These are phyloP conservation scores for Gymnopus androsaceus DNA, from an alignment of 1,284 basidiomycete genomes.

Conservation along the genomic window DNA sequence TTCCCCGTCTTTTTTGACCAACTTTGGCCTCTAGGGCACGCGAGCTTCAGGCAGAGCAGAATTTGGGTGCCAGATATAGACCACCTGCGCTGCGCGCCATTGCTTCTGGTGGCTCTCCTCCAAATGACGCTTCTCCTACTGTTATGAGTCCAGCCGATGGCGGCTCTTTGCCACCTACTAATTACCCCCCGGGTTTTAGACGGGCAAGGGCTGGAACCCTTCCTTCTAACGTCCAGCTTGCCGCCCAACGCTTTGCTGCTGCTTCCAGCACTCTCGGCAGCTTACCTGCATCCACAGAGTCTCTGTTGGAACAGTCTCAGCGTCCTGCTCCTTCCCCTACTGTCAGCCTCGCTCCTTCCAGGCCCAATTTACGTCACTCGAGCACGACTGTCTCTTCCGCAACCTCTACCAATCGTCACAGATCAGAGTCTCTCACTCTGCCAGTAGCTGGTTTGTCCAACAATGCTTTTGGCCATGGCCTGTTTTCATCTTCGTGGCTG, in stretches of 20 bases:
- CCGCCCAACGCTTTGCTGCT: conserved; percentile 78
- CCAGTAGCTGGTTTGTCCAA: conserved; percentile 75
- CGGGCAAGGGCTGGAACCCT: conserved; percentile 87
- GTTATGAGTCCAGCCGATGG: conserved; percentile 59
- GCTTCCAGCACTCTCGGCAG: conserved; percentile 59
- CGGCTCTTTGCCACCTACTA: conserved; percentile 61
- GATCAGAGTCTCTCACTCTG: conserved; percentile 87
- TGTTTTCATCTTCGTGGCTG: conserved; percentile 88
- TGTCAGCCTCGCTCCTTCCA: conserved; percentile 47
- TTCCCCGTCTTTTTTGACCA: conserved; percentile 21
- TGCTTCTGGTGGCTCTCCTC: conserved; percentile 68
- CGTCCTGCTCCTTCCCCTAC: conserved; percentile 47
- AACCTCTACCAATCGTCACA: conserved; percentile 74
- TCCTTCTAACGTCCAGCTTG: conserved; percentile 85
- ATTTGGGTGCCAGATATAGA: conserved; percentile 65
- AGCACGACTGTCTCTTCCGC: conserved; percentile 44
- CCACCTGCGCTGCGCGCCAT: conserved; percentile 79
- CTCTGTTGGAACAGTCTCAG: conserved; percentile 62
- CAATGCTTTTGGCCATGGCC: conserved; percentile 80
- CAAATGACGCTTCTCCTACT: conserved; percentile 61
- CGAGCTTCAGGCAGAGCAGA: conserved; percentile 78
- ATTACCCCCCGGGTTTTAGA: conserved; percentile 77
- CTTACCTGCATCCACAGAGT: conserved; percentile 61
- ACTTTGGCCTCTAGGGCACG: conserved; percentile 59
- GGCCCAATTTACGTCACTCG: conserved; percentile 79